Evolutionary conservation across 2,329 filamentous ascomycete species (phyloP).

Genomic region (Colletotrichum tanaceti): DNA sequence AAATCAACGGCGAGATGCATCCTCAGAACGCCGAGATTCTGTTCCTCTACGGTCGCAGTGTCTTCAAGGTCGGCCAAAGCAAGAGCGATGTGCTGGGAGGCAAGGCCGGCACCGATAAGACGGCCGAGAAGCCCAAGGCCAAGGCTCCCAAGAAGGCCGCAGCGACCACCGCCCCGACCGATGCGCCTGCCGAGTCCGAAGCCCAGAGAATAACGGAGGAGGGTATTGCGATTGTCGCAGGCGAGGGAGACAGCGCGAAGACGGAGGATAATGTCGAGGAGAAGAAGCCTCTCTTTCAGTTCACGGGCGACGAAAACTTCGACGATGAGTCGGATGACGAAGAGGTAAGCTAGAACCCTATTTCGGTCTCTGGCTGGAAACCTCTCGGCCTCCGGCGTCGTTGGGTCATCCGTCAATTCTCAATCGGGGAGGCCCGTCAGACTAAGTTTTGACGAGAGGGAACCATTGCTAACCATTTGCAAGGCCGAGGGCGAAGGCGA

Average conservation of each 20-base stretch:
- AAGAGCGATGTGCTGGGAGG: conserved; percentile 95
- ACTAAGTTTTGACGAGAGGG: background rate
- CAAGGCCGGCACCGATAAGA: conserved; percentile 72
- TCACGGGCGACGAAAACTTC: conserved; percentile 94
- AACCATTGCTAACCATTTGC: conserved; percentile 30
- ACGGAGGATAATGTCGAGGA: conserved; percentile 54
- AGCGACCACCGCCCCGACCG: conserved; percentile 48
- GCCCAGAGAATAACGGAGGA: conserved; percentile 60
- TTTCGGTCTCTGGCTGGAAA: conserved; percentile 4
- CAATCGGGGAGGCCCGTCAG: background rate
- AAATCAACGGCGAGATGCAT: conserved; percentile 91
- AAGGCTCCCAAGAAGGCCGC: conserved; percentile 54
- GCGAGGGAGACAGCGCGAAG: conserved; percentile 57
- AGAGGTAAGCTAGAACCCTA: conserved; percentile 57
- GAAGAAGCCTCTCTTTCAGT: conserved; percentile 88
- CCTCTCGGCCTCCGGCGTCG: conserved; percentile 6
- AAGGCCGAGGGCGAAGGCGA: conserved; percentile 54
- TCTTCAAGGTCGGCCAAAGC: conserved; percentile 93
- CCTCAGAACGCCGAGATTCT: conserved; percentile 93
- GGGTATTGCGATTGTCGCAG: conserved; percentile 57
- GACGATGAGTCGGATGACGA: conserved; percentile 85
- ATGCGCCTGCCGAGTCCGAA: conserved; percentile 49
- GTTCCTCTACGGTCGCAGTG: conserved; percentile 91
- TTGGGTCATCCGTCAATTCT: background rate
- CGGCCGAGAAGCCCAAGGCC: conserved; percentile 48